These are phyloP conservation scores for Talaromyces sp. DNA, from an alignment of 2,329 filamentous ascomycete genomes.

Conservation along the genomic window DNA sequence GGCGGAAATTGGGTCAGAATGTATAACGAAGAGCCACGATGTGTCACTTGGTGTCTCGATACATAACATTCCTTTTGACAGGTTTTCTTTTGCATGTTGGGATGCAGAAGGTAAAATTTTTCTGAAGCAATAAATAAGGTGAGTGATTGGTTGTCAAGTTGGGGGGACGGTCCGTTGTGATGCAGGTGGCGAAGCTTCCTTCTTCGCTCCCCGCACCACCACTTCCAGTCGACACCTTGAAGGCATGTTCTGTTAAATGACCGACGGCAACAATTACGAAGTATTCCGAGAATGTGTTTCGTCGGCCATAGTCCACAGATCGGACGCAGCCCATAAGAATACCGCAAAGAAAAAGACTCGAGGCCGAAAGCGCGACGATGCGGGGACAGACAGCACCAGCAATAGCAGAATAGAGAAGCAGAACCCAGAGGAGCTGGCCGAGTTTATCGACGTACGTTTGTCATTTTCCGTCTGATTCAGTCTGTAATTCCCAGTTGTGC, in stretches of 20 bases:
- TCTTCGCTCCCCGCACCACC: background rate
- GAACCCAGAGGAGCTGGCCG: constrained; percentile 63
- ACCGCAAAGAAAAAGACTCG: constrained; percentile 34
- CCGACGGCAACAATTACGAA: constrained; percentile 52
- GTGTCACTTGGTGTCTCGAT: no score
- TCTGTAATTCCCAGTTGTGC: background rate
- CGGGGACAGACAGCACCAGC: constrained; percentile 5
- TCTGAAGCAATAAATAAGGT: no score
- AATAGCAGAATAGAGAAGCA: constrained; percentile 14
- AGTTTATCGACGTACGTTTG: constrained; percentile 67
- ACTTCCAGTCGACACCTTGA: background rate
- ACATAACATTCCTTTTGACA: no score
- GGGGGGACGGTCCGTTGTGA: background rate
- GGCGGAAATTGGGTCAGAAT: no score
- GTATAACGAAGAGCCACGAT: no score
- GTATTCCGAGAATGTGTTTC: constrained; percentile 71
- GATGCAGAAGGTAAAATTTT: no score
- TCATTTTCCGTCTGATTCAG: background rate
- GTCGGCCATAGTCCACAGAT: constrained; percentile 59
- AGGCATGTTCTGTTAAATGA: background rate
- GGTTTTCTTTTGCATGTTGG: no score
- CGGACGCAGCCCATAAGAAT: constrained; percentile 37
- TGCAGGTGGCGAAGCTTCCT: background rate
- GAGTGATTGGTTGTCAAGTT: background rate
- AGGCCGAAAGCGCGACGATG: constrained; percentile 16